Evolutionary conservation across 2,329 filamentous ascomycete genomes (phyloP).

Genomic region (Triangularia verruculosa): DNA sequence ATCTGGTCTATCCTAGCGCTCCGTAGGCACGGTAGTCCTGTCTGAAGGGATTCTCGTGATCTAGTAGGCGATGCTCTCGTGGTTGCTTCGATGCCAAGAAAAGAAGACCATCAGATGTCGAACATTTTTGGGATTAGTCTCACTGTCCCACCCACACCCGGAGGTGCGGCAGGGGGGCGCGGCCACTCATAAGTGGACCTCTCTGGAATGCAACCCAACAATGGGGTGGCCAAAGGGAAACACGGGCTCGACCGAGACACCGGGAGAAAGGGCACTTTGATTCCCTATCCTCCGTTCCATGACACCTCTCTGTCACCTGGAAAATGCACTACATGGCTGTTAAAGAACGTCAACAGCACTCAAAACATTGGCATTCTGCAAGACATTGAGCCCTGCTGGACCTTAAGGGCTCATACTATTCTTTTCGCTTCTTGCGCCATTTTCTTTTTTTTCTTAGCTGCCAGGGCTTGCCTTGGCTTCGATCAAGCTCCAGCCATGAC

Average conservation of each 20-base stretch:
- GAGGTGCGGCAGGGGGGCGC: not conserved
- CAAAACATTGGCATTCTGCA: not conserved
- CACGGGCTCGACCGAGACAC: not conserved
- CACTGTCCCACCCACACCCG: not conserved
- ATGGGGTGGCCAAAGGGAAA: not conserved
- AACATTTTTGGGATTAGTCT: not conserved
- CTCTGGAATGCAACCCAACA: not conserved
- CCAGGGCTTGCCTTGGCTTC: not conserved
- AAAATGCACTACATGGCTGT: not conserved
- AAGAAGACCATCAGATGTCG: not conserved
- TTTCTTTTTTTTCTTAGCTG: too few relatives aligned
- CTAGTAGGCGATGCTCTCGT: not conserved
- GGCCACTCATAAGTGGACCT: not conserved
- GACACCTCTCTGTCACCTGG: not conserved
- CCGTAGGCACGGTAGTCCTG: not conserved
- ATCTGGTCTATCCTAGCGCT: not conserved
- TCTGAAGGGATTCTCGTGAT: not conserved
- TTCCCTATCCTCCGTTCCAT: not conserved
- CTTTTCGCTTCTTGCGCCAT: not conserved
- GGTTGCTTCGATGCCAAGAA: not conserved
- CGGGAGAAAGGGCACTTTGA: not conserved
- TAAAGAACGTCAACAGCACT: not conserved
- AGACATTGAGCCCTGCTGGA: not conserved
- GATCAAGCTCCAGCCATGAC: not conserved
- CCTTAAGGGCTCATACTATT: not conserved